These are phyloP conservation scores for Tetrapyrgos nigripes DNA, from an alignment of 1,284 basidiomycete species.

Conservation along the genomic window DNA sequence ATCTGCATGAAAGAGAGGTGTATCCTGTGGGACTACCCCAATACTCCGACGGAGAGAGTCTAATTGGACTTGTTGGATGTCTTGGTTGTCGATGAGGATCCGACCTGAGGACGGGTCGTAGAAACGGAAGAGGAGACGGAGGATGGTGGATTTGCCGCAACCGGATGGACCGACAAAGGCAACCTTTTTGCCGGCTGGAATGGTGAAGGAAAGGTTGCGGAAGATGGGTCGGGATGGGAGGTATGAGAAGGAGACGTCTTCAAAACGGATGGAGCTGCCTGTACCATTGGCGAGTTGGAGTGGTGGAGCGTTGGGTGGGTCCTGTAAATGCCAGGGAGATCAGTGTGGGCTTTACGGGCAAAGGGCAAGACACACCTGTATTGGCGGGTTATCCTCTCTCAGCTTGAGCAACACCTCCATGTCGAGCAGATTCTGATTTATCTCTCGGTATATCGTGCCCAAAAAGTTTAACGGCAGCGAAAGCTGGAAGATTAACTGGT, in stretches of 20 bases:
- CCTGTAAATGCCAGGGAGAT: slow-evolving; percentile 46
- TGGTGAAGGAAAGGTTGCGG: slow-evolving; percentile 85
- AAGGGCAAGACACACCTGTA: slow-evolving; percentile 52
- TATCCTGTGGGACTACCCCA: slow-evolving; percentile 98
- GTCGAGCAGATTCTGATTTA: slow-evolving; percentile 93
- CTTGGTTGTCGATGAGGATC: slow-evolving; percentile 89
- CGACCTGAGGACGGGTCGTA: slow-evolving; percentile 86
- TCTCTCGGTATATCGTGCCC: slow-evolving; percentile 96
- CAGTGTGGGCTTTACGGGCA: not conserved
- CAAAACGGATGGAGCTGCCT: slow-evolving; percentile 92
- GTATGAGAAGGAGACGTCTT: slow-evolving; percentile 93
- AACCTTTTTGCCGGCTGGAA: slow-evolving; percentile 95
- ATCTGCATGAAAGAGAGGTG: slow-evolving; percentile 95
- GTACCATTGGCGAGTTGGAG: slow-evolving; percentile 51
- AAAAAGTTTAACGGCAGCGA: slow-evolving; percentile 97
- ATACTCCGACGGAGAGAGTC: slow-evolving; percentile 78
- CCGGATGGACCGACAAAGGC: slow-evolving; percentile 97
- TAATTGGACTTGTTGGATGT: slow-evolving; percentile 79
- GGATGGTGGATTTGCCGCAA: slow-evolving; percentile 97
- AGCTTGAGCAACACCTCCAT: slow-evolving; percentile 97
- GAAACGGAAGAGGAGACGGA: slow-evolving; percentile 94
- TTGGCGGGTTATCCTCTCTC: slow-evolving; percentile 82
- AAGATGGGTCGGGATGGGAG: slow-evolving; percentile 93
- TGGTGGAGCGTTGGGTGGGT: slow-evolving; percentile 72
- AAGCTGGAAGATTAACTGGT: slow-evolving; percentile 98